Percentiles rank a stretch among this genome's conserved stretches.
phyloP scores from a whole-genome alignment of 352 stramenopile species.

The Elongisporangium anandrum region DNA sequence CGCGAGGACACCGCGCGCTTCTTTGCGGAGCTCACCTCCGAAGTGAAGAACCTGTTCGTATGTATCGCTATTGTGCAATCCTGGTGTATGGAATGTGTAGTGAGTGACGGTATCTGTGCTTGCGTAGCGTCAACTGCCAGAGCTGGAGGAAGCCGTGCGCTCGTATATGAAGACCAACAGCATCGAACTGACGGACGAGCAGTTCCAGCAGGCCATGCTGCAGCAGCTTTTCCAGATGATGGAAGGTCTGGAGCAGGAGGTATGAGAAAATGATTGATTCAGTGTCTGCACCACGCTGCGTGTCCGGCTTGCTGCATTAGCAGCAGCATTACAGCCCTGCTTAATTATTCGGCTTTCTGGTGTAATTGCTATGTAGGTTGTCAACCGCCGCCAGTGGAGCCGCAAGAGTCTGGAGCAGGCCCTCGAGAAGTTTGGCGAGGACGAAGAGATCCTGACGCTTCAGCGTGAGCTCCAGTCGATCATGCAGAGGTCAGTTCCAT shows the following conservation, averaged over 20 bases:
- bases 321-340: not conserved
- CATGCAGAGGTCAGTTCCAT: constrained; percentile 45
- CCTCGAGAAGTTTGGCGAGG: constrained; percentile 56
- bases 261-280: too few relatives aligned
- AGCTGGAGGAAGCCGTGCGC: constrained; percentile 59
- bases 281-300: not conserved
- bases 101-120: constrained; percentile 1
- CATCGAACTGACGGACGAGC: constrained; percentile 53
- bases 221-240: constrained; percentile 75
- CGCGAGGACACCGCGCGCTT: constrained; percentile 59
- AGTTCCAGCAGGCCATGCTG: constrained; percentile 72
- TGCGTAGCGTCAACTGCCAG: constrained; percentile 53
- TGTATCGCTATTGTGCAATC: constrained; percentile 7
- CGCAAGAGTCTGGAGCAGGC: constrained; percentile 51
- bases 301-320: not conserved
- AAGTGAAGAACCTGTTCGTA: constrained; percentile 68
- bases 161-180: constrained; percentile 70
- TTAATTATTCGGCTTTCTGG: too few relatives aligned
- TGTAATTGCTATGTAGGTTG: too few relatives aligned
- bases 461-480: constrained; percentile 64
- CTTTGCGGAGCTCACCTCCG: constrained; percentile 65
- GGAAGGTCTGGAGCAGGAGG: constrained; percentile 56
- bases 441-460: constrained; percentile 52
- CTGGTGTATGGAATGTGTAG: not conserved
- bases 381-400: constrained; percentile 61